Evolutionary conservation across 31 red algal genomes (phyloP), one percentile per base, ranked within the genome.

Genomic region (Endocladia muricata): DNA sequence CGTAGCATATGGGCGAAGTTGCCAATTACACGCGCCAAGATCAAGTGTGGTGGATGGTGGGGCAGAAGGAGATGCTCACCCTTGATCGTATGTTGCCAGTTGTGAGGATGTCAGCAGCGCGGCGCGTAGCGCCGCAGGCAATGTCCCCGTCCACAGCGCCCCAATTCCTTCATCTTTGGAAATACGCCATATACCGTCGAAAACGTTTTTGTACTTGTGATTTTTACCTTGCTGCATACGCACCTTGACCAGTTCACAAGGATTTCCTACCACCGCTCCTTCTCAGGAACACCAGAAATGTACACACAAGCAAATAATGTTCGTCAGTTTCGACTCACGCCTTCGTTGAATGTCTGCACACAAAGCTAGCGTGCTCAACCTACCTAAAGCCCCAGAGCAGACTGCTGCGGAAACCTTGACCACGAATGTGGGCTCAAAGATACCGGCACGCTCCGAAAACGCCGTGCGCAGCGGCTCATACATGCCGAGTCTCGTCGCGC

Each of bases 201-300:
- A 33, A 17, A 81, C 82, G 63, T 76, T 47, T 51, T 73, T 73
- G 68, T 89, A 97, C 30, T 38, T 28, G 55, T 86, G 64, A 32
- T 58, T 42, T 30, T 77, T 34, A 1, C 73, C 85, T 61, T 82
- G 77, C 48, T 97, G 94, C 94, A 97, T 93, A 15, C 94, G 89
- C 25, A 93, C 89, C 66, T 97, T 97, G 73, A 84, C 65, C 52
- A 92, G 77, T 70, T 97, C 89, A 60, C 79, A 93, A 9, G 94
- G 89, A 43, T 85, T 90, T 36, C 94, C 94, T 7, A 87, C 84
- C 26, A 93, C 58, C n/a, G 94, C 85, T 23, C 87, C 86, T 66
- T 19, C 35, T 1, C 37, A 11, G 32, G 2, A 19, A 8, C 38
- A 43, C 32, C 37, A 70, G 8, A 44, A 74, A 3, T 28, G 41